Evolutionary conservation across 176 grass and related monocot species (phyloP).

Genomic region (Avena sativa): DNA sequence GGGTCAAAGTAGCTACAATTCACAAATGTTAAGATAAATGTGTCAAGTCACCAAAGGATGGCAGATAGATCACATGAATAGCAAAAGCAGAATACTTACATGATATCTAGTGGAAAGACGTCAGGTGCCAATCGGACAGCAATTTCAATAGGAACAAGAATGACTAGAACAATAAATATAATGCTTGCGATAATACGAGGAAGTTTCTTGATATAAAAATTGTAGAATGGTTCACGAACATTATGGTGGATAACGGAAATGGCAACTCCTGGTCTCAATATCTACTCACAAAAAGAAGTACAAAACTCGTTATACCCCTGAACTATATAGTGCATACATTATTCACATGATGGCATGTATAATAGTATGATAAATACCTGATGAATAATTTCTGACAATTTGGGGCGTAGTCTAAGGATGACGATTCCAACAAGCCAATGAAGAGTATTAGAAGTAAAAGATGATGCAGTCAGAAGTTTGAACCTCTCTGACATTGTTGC

Average conservation of each 20-base stretch:
- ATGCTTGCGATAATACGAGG: not conserved
- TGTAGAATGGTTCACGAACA: slow-evolving; percentile 33
- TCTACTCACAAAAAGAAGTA: slow-evolving; percentile 30
- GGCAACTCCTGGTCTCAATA: slow-evolving; percentile 5
- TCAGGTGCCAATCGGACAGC: slow-evolving; percentile 29
- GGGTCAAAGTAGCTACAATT: slow-evolving; percentile 41
- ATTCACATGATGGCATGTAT: not conserved
- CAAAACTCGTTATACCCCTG: not conserved
- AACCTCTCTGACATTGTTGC: slow-evolving; percentile 39
- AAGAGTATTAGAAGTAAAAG: slow-evolving; percentile 42
- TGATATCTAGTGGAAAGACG: slow-evolving; percentile 44
- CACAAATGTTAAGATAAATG: slow-evolving; percentile 27
- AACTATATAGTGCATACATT: not conserved
- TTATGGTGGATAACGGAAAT: not conserved
- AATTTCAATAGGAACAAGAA: slow-evolving; percentile 49
- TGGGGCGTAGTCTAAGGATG: not conserved
- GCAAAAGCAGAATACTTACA: slow-evolving; percentile 30
- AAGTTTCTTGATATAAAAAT: slow-evolving; percentile 20
- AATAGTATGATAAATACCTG: slow-evolving; percentile 27
- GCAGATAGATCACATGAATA: not conserved
- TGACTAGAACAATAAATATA: slow-evolving; percentile 38
- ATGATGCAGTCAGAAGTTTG: slow-evolving; percentile 39
- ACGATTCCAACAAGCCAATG: slow-evolving; percentile 44
- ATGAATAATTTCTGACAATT: slow-evolving; percentile 24
- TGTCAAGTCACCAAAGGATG: not conserved